phyloP scores from a whole-genome alignment of 805 yeast species.

The Nakazawaea ambrosiae region DNA sequence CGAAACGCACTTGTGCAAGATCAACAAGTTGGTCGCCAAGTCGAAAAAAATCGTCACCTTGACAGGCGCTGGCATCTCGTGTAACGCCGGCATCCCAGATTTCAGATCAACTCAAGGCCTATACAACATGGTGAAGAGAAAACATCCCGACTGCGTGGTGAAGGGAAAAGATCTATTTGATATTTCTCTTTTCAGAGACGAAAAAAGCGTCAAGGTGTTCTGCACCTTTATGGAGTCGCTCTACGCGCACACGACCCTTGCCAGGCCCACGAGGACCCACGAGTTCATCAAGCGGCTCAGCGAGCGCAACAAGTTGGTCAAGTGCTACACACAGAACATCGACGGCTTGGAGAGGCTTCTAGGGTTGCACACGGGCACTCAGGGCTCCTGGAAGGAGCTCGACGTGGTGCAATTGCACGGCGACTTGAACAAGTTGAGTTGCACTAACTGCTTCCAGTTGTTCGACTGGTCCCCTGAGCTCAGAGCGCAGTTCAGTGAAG shows the following conservation, averaged over 20 bases:
- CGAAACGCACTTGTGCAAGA: not conserved
- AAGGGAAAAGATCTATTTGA: slow-evolving; percentile 92
- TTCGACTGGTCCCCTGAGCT: slow-evolving; percentile 57
- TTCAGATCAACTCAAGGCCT: slow-evolving; percentile 81
- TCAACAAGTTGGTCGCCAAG: slow-evolving; percentile 30
- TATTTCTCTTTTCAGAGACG: slow-evolving; percentile 68
- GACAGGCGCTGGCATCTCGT: slow-evolving; percentile 96
- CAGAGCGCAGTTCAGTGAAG: slow-evolving; percentile 42
- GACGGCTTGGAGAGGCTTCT: slow-evolving; percentile 75
- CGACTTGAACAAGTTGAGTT: slow-evolving; percentile 65
- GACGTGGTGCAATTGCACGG: slow-evolving; percentile 93
- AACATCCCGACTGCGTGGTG: slow-evolving; percentile 53
- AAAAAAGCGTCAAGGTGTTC: slow-evolving; percentile 61
- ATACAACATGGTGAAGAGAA: slow-evolving; percentile 62
- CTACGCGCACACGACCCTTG: slow-evolving; percentile 53
- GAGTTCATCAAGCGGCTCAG: slow-evolving; percentile 56
- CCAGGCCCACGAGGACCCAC: slow-evolving; percentile 82
- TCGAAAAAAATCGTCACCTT: slow-evolving; percentile 55
- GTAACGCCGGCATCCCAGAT: slow-evolving; percentile 97
- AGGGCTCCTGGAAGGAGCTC: slow-evolving; percentile 47
- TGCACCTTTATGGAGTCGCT: slow-evolving; percentile 85
- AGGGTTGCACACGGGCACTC: slow-evolving; percentile 55
- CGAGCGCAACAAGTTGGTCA: slow-evolving; percentile 56
- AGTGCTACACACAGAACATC: slow-evolving; percentile 93
- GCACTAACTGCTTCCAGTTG: slow-evolving; percentile 60